Evolutionary conservation across 2,329 filamentous ascomycete species (phyloP).

Genomic region (Dactylonectria estremocensis): DNA sequence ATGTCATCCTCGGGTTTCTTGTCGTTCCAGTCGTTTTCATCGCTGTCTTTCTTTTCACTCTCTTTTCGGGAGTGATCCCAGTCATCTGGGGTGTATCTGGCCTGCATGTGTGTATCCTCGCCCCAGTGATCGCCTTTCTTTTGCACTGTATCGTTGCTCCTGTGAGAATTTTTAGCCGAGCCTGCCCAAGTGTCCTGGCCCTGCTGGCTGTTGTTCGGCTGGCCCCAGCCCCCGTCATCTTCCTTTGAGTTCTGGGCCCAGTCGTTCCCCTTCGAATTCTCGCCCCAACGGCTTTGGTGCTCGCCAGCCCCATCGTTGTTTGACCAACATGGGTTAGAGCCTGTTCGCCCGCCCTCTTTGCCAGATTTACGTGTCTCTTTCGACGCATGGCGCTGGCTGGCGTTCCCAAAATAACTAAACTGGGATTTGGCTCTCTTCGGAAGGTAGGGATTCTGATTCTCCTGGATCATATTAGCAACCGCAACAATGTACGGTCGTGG

Average conservation of each 20-base stretch:
- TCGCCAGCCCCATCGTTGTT: conserved; percentile 34
- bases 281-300: conserved; percentile 6
- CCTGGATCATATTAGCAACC: conserved; percentile 30
- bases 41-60: conserved; percentile 35
- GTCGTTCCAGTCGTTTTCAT: conserved; percentile 35
- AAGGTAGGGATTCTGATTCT: conserved; percentile 48
- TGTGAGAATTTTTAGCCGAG: conserved; percentile 33
- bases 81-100: background rate
- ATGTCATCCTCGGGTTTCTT: background rate
- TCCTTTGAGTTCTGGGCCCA: conserved; percentile 2
- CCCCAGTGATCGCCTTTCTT: conserved; percentile 42
- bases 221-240: conserved; percentile 4
- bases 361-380: conserved; percentile 27
- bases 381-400: conserved; percentile 25
- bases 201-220: conserved; percentile 25
- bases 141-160: conserved; percentile 36
- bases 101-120: conserved; percentile 31
- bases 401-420: conserved; percentile 37
- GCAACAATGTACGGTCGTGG: background rate
- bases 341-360: conserved; percentile 22
- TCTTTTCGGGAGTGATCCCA: conserved; percentile 17
- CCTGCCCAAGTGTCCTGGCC: background rate
- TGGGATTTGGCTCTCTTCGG: conserved; percentile 38
- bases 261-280: background rate
- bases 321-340: conserved; percentile 32